Percentiles rank a stretch among this genome's conserved stretches.
These are phyloP conservation scores for Xerocomellus intermedius DNA, from an alignment of 768 basidiomycete species.

Conservation along the genomic window DNA sequence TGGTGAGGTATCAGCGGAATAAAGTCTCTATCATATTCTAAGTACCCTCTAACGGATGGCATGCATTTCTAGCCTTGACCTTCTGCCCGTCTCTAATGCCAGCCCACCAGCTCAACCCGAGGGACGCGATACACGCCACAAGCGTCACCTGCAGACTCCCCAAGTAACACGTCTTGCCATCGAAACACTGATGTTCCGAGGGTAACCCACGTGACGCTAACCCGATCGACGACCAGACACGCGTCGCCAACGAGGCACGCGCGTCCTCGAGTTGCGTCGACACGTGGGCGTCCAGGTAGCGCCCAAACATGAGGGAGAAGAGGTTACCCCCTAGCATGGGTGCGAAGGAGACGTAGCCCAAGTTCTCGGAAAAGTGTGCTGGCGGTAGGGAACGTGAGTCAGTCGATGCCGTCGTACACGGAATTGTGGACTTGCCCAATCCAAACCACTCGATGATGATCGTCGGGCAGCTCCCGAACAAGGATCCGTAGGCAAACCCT, in stretches of 20 bases:
- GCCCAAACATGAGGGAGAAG: constrained; percentile 82
- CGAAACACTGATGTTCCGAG: constrained; percentile 47
- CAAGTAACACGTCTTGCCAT: constrained; percentile 60
- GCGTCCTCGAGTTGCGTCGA: constrained; percentile 5
- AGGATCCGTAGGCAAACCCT: constrained; percentile 60
- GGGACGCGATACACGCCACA: constrained; percentile 35
- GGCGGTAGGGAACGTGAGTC: background rate
- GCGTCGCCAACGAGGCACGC: background rate
- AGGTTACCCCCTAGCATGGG: constrained; percentile 78
- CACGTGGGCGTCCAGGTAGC: constrained; percentile 73
- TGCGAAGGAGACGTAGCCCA: constrained; percentile 76
- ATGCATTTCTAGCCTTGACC: background rate
- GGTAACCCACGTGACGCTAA: constrained; percentile 19
- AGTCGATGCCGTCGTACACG: background rate
- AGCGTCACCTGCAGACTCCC: constrained; percentile 51
- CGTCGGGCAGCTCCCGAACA: constrained; percentile 72
- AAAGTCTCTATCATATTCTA: background rate
- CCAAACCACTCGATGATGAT: constrained; percentile 89
- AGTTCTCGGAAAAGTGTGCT: constrained; percentile 83
- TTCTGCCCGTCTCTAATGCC: constrained; percentile 33
- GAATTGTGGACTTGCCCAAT: constrained; percentile 51
- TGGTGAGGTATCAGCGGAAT: too few relatives aligned
- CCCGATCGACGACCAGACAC: background rate
- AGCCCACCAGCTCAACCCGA: constrained; percentile 38
- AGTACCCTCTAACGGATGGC: background rate